Conservation (phyloP, 1,139 yeast genomes). For the Hemisphaericaspora subhashii region DNA sequence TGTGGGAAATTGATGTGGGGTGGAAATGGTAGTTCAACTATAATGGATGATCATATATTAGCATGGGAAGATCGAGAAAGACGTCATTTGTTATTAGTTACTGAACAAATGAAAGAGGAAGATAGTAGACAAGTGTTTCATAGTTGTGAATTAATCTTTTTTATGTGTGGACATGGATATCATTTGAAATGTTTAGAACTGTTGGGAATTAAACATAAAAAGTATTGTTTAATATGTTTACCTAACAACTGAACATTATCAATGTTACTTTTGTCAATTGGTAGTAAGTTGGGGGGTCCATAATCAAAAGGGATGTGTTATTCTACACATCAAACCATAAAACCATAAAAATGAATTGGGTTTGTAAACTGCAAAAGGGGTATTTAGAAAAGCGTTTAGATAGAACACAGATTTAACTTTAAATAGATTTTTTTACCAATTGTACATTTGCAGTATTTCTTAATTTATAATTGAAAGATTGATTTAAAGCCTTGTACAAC, state of each 20-base stretch:
- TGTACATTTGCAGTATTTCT: no score
- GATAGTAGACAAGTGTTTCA: slow-evolving; percentile 10
- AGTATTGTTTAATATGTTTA: slow-evolving; percentile 12
- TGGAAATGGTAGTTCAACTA: slow-evolving; percentile 38
- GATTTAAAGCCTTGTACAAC: no score
- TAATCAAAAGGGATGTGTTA: no score
- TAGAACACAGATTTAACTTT: no score
- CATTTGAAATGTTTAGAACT: slow-evolving; percentile 58
- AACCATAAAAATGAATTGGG: no score
- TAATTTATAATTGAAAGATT: no score
- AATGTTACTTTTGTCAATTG: not conserved
- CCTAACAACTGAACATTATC: not conserved
- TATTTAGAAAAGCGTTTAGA: no score
- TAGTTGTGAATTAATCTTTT: slow-evolving; percentile 28
- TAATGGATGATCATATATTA: slow-evolving; percentile 32
- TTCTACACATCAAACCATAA: no score
- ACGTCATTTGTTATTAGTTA: slow-evolving; percentile 3
- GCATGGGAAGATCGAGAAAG: slow-evolving; percentile 50
- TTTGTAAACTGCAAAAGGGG: no score
- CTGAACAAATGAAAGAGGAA: slow-evolving; percentile 5
- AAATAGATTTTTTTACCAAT: no score
- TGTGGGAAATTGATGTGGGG: slow-evolving; percentile 75
- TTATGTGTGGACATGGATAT: slow-evolving; percentile 60
- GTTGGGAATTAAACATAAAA: slow-evolving; percentile 14
- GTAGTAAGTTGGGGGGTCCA: no score